Percentiles rank a stretch among this genome's conserved stretches.
These are phyloP conservation scores for Dendrocalamus sinicus DNA, from an alignment of 176 grass and related monocot genomes.

Conservation along the genomic window DNA sequence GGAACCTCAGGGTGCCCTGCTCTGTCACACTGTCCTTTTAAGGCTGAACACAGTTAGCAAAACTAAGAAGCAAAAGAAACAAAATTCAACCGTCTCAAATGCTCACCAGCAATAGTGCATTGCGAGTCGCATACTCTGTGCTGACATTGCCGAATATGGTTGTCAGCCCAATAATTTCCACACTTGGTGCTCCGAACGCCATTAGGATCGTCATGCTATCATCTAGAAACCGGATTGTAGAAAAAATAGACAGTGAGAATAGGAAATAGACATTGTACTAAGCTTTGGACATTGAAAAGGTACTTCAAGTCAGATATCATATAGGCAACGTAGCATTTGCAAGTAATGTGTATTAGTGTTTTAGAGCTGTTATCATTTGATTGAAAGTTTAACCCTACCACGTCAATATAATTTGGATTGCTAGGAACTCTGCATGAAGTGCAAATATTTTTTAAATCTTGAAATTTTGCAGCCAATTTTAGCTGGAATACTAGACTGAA, in stretches of 20 bases:
- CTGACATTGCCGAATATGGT: conserved; percentile 84
- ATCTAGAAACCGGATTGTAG: conserved; percentile 53
- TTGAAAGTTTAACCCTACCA: not conserved
- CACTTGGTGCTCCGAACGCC: conserved; percentile 69
- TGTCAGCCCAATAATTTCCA: conserved; percentile 83
- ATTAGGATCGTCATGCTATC: conserved; percentile 93
- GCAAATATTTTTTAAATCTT: not conserved
- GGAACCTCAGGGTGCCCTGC: conserved; percentile 82
- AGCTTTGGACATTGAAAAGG: not conserved
- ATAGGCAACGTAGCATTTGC: not conserved
- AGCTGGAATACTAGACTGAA: not conserved
- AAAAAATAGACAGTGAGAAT: conserved; percentile 25
- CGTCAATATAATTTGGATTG: not conserved
- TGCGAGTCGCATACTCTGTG: conserved; percentile 70
- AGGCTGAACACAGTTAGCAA: conserved; percentile 7
- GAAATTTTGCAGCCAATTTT: conserved; percentile 6
- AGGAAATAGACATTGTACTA: not conserved
- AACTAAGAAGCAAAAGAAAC: not conserved
- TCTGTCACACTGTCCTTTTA: conserved; percentile 92
- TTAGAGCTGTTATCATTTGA: not conserved
- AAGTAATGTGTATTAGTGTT: not conserved
- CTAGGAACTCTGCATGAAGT: not conserved
- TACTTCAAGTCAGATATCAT: too few species aligned
- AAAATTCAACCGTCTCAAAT: not conserved
- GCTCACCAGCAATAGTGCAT: conserved; percentile 82